phyloP scores from a whole-genome alignment of 176 grass and related monocot species.

The Bonia amplexicaulis region DNA sequence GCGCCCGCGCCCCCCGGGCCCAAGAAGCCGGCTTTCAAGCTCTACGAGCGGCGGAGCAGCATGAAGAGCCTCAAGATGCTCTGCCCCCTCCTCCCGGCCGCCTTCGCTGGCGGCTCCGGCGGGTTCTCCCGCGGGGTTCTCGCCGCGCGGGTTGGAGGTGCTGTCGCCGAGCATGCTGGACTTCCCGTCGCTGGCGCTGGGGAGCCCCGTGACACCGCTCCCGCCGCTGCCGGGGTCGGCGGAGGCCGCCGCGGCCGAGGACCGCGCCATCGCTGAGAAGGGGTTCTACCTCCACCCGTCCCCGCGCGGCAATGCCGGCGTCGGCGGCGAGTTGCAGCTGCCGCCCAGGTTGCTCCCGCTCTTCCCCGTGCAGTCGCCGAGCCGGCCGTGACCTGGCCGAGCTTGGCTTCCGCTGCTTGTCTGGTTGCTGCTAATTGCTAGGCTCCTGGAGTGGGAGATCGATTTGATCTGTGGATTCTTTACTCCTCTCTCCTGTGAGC shows the following conservation, averaged over 20 bases:
- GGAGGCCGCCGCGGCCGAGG: conserved; percentile 68
- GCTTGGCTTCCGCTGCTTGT: conserved; percentile 3
- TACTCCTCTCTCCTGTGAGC: conserved; percentile 21
- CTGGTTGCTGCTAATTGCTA: conserved; percentile 16
- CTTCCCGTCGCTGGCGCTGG: conserved; percentile 65
- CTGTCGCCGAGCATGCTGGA: conserved; percentile 81
- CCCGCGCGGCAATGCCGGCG: conserved; percentile 44
- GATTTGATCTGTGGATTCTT: conserved; percentile 28
- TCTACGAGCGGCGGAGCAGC: conserved; percentile 73
- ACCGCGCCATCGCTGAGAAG: conserved; percentile 91
- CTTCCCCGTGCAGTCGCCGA: conserved; percentile 70
- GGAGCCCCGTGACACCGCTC: conserved; percentile 76
- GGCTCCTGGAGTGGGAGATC: conserved; percentile 17
- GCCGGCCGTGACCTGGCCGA: conserved; percentile 5
- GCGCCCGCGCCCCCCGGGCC: conserved; percentile 36
- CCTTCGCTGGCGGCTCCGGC: conserved; percentile 10
- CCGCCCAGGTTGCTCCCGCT: conserved; percentile 77
- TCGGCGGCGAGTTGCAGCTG: conserved; percentile 38
- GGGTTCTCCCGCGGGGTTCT: conserved; percentile 53
- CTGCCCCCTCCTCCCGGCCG: conserved; percentile 56
- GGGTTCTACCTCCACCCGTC: conserved; percentile 90
- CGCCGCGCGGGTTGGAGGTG: conserved; percentile 50
- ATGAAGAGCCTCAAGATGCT: conserved; percentile 75
- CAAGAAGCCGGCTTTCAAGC: conserved; percentile 70
- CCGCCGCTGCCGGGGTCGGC: conserved; percentile 57